Evolutionary conservation across 768 basidiomycete genomes (phyloP).

Genomic region (Omphalotus guepiniiformis): DNA sequence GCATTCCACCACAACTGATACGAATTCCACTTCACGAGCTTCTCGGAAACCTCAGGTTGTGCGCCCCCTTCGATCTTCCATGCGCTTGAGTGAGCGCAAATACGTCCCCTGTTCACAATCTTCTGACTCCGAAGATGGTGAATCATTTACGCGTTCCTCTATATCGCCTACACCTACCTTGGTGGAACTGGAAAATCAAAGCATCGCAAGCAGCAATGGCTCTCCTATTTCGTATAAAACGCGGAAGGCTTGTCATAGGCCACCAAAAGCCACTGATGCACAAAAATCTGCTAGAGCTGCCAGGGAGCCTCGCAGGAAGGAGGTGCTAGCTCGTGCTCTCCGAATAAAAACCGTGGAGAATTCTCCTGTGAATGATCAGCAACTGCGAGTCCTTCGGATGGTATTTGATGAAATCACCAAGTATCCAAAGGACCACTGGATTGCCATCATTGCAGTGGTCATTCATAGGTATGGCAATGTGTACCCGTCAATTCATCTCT

Average conservation of each 20-base stretch:
- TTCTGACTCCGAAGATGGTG: constrained; percentile 4
- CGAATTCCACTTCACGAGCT: background rate
- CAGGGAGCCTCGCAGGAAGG: constrained; percentile 13
- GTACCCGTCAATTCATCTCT: constrained; percentile 1
- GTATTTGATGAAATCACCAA: constrained; percentile 63
- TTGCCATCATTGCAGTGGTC: constrained; percentile 52
- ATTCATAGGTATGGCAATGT: constrained; percentile 41
- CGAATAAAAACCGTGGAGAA: constrained; percentile 25
- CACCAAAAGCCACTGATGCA: constrained; percentile 11
- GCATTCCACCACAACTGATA: background rate
- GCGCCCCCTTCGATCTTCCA: background rate
- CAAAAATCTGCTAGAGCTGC: constrained; percentile 13
- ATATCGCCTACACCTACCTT: constrained; percentile 8
- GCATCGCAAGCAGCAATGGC: background rate
- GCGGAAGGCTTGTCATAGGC: constrained; percentile 11
- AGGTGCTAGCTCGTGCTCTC: constrained; percentile 13
- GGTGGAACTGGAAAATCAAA: background rate
- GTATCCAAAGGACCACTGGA: constrained; percentile 62
- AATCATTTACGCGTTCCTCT: background rate
- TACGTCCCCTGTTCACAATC: constrained; percentile 1
- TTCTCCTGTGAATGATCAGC: constrained; percentile 53
- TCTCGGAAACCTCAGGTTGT: background rate
- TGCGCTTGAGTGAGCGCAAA: background rate
- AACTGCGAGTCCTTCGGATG: constrained; percentile 56
- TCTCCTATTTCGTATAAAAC: constrained; percentile 5